Evolutionary conservation across 1,139 yeast species (phyloP), one percentile per base, ranked within the genome.

Genomic region (Hyphopichia khmerensis): DNA sequence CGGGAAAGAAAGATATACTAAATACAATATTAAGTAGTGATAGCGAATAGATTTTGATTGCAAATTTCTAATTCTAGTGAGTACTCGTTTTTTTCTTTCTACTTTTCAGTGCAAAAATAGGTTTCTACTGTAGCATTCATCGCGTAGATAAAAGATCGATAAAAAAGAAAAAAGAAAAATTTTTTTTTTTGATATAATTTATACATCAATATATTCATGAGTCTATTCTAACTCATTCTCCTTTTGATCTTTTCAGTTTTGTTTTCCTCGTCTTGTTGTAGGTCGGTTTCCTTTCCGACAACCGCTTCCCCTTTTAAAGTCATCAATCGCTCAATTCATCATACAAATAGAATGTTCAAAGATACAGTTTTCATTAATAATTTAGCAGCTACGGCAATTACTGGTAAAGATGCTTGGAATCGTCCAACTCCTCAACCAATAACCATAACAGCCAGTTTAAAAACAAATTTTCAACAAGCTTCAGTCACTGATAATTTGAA

Each of bases 351-450:
- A 21, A 58, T 59, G 64, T 53, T 57, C 29, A 61, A 56, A 40
- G 90, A 84, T 59, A 63, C 69, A 16, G 87, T 84, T 2, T 78
- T 80, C 53, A 77, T 84, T 17, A 68, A 77, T 34, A 78, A 78
- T 38, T 67, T 86, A 37, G 74, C 78, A 9, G 79, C 84, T 26
- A 75, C 79, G 30, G 87, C 91, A 8, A 72, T 81, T 36, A 77
- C 84, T 1, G 95, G 95, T 1, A 75, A 78, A 17, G 95, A 87
- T 61, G 86, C 84, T 24, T 87, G 95, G 95, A 76, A 77, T 48
- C 70, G 87, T 44, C 79, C 83, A 1, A 75, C 80, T 9, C 78
- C 85, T 2, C 96, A 87, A 57, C 91, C 91, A 6, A 74, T 87
- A 19, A 61, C 69, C 6, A 71, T 87, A 10, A 75, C 84, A 3